A percentile compares a stretch with the other conserved stretches of the same genome.
Conservation (phyloP, 805 yeast genomes). For the Yarrowia sp. region DNA sequence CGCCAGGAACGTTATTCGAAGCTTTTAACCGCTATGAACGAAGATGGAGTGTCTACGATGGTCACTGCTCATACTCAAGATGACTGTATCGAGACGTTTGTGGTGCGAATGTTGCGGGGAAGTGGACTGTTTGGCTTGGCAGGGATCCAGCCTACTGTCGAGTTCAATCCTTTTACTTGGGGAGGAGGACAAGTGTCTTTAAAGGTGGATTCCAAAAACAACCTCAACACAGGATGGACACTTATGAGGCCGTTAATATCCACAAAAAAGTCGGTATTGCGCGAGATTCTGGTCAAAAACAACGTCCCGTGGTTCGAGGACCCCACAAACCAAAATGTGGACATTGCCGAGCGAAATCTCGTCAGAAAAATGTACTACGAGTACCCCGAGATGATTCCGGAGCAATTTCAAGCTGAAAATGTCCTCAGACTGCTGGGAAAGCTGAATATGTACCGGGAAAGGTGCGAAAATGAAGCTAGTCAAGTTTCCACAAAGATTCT, state of each 20-base stretch:
- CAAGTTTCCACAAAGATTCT: not conserved
- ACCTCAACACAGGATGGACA: conserved; percentile 29
- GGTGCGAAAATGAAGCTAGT: not conserved
- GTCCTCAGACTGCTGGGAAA: not conserved
- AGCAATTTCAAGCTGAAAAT: not conserved
- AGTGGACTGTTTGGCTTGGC: conserved; percentile 56
- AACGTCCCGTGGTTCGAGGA: conserved; percentile 67
- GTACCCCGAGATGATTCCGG: not conserved
- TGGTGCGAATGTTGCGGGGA: conserved; percentile 49
- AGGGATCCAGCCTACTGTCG: conserved; percentile 45
- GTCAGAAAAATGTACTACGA: conserved; percentile 41
- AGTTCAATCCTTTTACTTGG: conserved; percentile 28
- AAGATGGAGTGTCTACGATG: conserved; percentile 40
- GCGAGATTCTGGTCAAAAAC: conserved; percentile 44
- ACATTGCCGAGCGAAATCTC: conserved; percentile 56
- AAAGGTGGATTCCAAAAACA: conserved; percentile 13
- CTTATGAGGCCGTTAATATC: conserved; percentile 54
- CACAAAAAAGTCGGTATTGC: conserved; percentile 45
- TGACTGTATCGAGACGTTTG: conserved; percentile 69
- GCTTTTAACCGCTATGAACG: conserved; percentile 44
- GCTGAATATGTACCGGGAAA: not conserved
- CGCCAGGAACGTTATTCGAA: conserved; percentile 50
- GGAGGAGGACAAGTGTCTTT: not conserved
- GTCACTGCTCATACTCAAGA: conserved; percentile 65
- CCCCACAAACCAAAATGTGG: conserved; percentile 52